Base-by-base conservation (phyloP, 305 asterid genomes). In the Solanum hybrid region DNA sequence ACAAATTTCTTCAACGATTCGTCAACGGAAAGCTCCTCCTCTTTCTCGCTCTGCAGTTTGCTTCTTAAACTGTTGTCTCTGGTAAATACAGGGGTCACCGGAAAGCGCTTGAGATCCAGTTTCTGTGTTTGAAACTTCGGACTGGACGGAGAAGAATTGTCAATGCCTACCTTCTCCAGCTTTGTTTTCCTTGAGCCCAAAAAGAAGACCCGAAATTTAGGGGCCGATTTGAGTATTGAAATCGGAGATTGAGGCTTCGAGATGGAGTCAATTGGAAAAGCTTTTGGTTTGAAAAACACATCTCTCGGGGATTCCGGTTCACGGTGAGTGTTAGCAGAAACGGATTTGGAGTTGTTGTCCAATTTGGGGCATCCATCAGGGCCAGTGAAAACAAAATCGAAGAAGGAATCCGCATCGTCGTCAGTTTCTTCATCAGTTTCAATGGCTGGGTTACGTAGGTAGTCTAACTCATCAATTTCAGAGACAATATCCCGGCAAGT, bases 171-270 rank as follows among this genome's bases (percentile, higher is more conserved):
- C 88, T 91, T 89, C 90, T 89, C 94, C 35, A 91, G 31, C 90
- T 93, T 97, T 8, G 97, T 14, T 40, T 94, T 97, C 82, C 84
- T 93, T 88, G 94, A 94, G 3, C 97, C 93, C 12, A 95, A 32
- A 88, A 93, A 88, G 89, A 95, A 96, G 0, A 94, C 95, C n/a
- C 94, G 93, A 22, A 95, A 92, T 84, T 94, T 96, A 5, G 97
- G 97, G 4, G 96, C 92, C 10, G 95, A 89, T 87, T 82, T 92
- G 38, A 90, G 89, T 81, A 91, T 40, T 10, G 92, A 84, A 56
- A 89, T 90, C 10, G 92, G 93, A 60, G 98, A 94, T 82, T 37
- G 79, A 17, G 96, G 94, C 94, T 93, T 94, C 1, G 95, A 90
- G 42, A 69, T 82, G 12, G 91, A 81, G 10, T 90, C 92, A n/a